Base-by-base conservation (phyloP, 2,329 filamentous ascomycete species). In the Gremmenia infestans region DNA sequence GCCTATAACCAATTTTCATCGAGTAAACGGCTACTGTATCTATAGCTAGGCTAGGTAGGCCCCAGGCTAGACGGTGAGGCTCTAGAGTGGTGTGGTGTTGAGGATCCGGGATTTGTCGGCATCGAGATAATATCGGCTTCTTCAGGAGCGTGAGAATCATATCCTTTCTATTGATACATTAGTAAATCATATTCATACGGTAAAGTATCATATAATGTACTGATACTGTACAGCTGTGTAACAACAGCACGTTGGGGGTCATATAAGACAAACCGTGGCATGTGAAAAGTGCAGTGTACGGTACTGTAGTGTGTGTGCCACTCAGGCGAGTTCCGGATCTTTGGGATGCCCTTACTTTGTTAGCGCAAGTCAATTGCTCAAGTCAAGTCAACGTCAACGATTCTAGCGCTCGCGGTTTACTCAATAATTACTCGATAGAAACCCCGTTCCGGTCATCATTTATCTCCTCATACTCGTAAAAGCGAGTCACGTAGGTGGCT, bases 371-470 rank as follows among this genome's bases (percentile, higher is more conserved):
- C 25, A 25, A 32, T n/a, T 37, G 8, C 14, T 36, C 23, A 22
- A 22, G 39, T 37, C 1, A 19, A 15, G 8, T n/a, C 25, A 25
- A 32, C 19, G n/a, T 14, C 9, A n/a, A 17, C 12, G 4, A 23
- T 39, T 48, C 28, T 28, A 28, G 28, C 14, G 5, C 52, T 49
- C 47, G 43, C 46, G 48, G n/a, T 47, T 60, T 54, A 60, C 58
- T 60, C 56, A 51, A 58, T 58, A 43, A 54, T 58, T 60, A 60
- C 52, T 60, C 60, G 53, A 61, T 59, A 35, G 39, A 54, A 61
- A 59, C 53, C 52, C 22, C 35, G 23, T 12, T 23, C 49, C 28
- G 17, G 48, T 52, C 37, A 42, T 2, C 17, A 11, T 12, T 22
- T 3, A 6, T 7, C 5, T 25, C 25, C 19, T 45, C 42, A 45